These are phyloP conservation scores for Parietaria judaica DNA, from an alignment of 306 rosid genomes.

Conservation along the genomic window DNA sequence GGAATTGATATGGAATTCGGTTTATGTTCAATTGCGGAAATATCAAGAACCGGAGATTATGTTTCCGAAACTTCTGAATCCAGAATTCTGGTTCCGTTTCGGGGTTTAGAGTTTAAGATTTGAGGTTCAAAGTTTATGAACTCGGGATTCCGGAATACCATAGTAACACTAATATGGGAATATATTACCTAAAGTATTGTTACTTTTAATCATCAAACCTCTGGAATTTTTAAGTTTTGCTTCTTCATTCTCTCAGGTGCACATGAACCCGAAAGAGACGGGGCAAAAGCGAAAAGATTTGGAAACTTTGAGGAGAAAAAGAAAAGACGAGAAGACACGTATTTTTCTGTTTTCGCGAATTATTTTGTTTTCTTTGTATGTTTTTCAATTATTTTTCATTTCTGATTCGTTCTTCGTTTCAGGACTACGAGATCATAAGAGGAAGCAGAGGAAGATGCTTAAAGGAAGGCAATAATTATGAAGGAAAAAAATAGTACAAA, in stretches of 20 bases:
- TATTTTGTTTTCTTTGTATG: background rate
- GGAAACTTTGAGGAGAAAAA: slow-evolving; percentile 48
- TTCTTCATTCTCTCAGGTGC: slow-evolving; percentile 39
- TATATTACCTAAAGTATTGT: no score
- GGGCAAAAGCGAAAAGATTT: slow-evolving; percentile 41
- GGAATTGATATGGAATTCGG: no score
- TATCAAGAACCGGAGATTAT: no score
- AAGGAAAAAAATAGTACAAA: no score
- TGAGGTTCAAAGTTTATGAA: no score
- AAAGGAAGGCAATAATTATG: slow-evolving; percentile 23
- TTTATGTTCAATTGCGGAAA: no score
- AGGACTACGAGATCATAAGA: slow-evolving; percentile 69
- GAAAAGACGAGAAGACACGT: slow-evolving; percentile 82
- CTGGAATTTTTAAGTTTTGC: background rate
- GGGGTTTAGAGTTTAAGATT: no score
- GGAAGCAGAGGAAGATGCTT: slow-evolving; percentile 49
- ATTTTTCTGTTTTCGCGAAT: slow-evolving; percentile 5
- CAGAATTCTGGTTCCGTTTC: no score
- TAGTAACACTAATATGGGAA: no score
- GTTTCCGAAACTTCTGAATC: no score
- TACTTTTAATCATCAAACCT: no score
- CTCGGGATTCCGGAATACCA: no score
- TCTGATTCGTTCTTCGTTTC: slow-evolving; percentile 20
- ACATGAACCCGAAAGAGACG: slow-evolving; percentile 46
- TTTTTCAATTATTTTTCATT: background rate